These are phyloP conservation scores for Clavispora carvajalis DNA, from an alignment of 805 yeast species.

Conservation along the genomic window DNA sequence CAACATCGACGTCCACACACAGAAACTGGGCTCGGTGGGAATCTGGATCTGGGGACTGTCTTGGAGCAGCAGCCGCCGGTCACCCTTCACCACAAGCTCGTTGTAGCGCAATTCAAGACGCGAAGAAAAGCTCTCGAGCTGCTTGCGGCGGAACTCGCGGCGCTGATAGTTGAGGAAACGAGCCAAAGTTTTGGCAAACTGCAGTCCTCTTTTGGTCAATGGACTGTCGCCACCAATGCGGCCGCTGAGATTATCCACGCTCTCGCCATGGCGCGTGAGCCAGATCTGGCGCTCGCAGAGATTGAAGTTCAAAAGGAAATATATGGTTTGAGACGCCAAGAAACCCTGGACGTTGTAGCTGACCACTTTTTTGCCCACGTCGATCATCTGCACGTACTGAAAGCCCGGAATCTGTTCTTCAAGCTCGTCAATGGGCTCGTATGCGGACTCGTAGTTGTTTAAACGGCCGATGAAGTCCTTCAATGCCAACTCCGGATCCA, in stretches of 20 bases:
- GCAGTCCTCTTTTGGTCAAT: conserved; percentile 72
- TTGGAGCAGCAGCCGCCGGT: background rate
- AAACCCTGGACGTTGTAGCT: conserved; percentile 85
- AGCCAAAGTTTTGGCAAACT: conserved; percentile 67
- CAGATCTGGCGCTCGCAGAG: conserved; percentile 85
- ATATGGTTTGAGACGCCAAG: conserved; percentile 87
- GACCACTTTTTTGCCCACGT: conserved; percentile 91
- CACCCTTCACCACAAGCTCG: conserved; percentile 21
- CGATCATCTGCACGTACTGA: conserved; percentile 92
- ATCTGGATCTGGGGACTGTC: conserved; percentile 22
- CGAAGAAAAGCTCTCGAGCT: conserved; percentile 48
- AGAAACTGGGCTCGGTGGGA: conserved; percentile 64
- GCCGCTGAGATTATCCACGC: conserved; percentile 78
- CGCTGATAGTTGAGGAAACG: conserved; percentile 70
- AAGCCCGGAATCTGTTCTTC: conserved; percentile 62
- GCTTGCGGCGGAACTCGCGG: conserved; percentile 58
- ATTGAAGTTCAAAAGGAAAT: conserved; percentile 79
- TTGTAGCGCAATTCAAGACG: conserved; percentile 41
- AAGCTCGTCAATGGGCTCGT: conserved; percentile 81
- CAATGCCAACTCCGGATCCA: conserved; percentile 77
- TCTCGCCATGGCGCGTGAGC: conserved; percentile 94
- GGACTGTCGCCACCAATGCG: conserved; percentile 88
- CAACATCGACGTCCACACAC: conserved; percentile 92
- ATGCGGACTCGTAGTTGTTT: conserved; percentile 79
- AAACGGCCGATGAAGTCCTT: conserved; percentile 76